These are phyloP conservation scores for Kernera saxatilis DNA, from an alignment of 345 rosid species.

Conservation along the genomic window DNA sequence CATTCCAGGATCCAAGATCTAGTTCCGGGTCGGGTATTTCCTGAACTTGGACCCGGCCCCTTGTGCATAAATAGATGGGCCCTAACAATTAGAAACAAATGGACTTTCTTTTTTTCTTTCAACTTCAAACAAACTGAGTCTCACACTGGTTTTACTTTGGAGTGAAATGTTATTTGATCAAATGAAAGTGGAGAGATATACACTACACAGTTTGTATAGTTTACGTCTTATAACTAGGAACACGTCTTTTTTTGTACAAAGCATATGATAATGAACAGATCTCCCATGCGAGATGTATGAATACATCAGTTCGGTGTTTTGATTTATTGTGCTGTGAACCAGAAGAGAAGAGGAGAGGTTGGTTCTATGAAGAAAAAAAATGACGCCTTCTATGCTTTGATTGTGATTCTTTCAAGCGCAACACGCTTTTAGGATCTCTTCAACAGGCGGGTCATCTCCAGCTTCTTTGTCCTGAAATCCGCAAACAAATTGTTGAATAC, in stretches of 20 bases:
- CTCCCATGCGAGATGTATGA: not conserved
- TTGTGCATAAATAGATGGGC: not conserved
- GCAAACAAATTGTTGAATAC: not conserved
- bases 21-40: conserved; percentile 9
- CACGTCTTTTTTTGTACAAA: not conserved
- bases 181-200: not conserved
- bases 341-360: not conserved
- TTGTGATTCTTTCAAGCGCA: conserved; percentile 42
- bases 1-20: conserved; percentile 2
- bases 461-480: conserved; percentile 78
- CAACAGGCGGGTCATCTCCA: conserved; percentile 78
- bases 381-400: not conserved
- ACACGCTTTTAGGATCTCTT: conserved; percentile 67
- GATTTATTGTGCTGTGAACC: not conserved
- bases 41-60: not conserved
- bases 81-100: not conserved
- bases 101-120: too few relatives aligned
- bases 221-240: not conserved
- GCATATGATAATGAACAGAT: not conserved
- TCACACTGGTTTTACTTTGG: not conserved
- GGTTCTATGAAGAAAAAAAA: not conserved
- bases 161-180: not conserved
- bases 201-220: not conserved
- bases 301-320: not conserved
- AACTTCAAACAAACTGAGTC: not conserved